Percentiles rank a stretch among this genome's conserved stretches.
phyloP scores from a whole-genome alignment of 257 asterid genomes.

The Nicotiana tomentosiformis region DNA sequence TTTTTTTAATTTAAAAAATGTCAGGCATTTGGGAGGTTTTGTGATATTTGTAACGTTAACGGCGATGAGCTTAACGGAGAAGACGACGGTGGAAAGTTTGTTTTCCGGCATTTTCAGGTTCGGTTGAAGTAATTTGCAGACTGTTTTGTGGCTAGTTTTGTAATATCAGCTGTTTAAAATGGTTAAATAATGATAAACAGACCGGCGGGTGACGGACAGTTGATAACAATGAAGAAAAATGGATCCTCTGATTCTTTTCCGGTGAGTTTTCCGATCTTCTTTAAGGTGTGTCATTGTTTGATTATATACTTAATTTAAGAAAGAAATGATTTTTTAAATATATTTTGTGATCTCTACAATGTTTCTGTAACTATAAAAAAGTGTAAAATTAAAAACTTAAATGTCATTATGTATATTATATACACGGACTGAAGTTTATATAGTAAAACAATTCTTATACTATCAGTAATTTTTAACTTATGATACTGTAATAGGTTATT shows the following conservation, averaged over 20 bases:
- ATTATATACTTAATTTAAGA: too few relatives aligned
- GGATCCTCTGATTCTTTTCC: slow-evolving; percentile 44
- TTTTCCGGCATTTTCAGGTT: slow-evolving; percentile 41
- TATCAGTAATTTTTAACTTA: too few relatives aligned
- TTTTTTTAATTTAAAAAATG: not conserved
- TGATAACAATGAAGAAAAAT: slow-evolving; percentile 38
- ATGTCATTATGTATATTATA: too few relatives aligned
- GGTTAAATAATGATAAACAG: slow-evolving; percentile 15
- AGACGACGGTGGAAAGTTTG: slow-evolving; percentile 37
- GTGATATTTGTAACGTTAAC: slow-evolving; percentile 58
- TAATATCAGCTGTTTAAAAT: not conserved
- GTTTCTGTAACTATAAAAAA: too few relatives aligned
- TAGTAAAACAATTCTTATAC: too few relatives aligned
- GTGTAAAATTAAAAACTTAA: too few relatives aligned
- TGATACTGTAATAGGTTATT: too few relatives aligned
- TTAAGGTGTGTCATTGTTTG: not conserved
- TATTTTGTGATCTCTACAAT: too few relatives aligned
- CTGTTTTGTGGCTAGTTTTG: not conserved
- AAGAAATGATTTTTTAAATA: too few relatives aligned
- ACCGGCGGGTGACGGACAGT: slow-evolving; percentile 42
- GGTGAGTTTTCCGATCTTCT: slow-evolving; percentile 30
- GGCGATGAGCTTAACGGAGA: slow-evolving; percentile 64
- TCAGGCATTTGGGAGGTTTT: slow-evolving; percentile 84
- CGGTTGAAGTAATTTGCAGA: not conserved
- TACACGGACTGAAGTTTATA: too few relatives aligned